phyloP scores from a whole-genome alignment of 225 moss, liverwort and hornwort species.

The Pseudisothecium myosuroides region DNA sequence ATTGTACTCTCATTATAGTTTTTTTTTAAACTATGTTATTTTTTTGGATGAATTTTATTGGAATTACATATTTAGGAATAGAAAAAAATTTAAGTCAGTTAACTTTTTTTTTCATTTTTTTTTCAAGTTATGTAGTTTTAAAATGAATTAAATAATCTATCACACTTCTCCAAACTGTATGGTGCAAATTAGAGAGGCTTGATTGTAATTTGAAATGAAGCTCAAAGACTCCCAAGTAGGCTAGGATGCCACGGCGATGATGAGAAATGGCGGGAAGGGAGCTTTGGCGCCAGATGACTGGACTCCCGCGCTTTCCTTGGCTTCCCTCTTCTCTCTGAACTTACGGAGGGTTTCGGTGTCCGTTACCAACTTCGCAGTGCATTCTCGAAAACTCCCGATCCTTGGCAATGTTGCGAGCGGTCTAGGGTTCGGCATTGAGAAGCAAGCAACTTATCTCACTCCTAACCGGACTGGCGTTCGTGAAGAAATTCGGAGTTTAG shows the following conservation, averaged over 20 bases:
- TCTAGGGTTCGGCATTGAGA: background rate
- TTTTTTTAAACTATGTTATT: background rate
- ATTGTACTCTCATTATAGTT: rapidly evolving
- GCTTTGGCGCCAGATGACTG: conserved; percentile 9
- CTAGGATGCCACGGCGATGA: background rate
- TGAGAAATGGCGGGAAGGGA: conserved; percentile 2
- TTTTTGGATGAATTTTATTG: background rate
- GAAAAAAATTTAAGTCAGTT: rapidly evolving
- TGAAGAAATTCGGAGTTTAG: background rate
- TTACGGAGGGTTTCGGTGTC: background rate
- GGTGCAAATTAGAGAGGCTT: background rate
- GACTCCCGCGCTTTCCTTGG: background rate
- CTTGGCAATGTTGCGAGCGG: background rate
- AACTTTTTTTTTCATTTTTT: too few relatives aligned
- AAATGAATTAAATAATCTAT: background rate
- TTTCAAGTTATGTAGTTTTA: too few relatives aligned
- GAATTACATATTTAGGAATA: too few relatives aligned
- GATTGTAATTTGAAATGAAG: background rate
- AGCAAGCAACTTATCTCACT: too few relatives aligned
- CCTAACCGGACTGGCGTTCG: background rate
- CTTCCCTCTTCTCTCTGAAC: background rate
- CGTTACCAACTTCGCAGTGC: background rate
- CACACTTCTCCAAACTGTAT: background rate
- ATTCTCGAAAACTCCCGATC: background rate
- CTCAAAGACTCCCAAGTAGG: background rate